Evolutionary conservation across 2,329 filamentous ascomycete species (phyloP).

Genomic region (Botryotinia narcissicola): DNA sequence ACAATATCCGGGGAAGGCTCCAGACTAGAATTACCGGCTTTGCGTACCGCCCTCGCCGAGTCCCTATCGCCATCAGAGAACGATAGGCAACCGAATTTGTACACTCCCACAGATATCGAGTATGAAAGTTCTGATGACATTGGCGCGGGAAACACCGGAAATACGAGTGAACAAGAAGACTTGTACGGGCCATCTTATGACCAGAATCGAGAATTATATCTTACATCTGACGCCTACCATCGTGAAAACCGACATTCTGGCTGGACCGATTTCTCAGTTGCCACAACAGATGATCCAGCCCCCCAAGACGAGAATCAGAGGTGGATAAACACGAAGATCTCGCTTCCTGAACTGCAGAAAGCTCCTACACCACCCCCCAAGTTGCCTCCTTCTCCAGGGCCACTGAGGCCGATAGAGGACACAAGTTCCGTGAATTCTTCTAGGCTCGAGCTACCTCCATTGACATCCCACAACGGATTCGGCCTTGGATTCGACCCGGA

Average conservation of each 20-base stretch:
- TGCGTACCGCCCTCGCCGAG: slow-evolving; percentile 32
- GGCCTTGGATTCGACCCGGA: slow-evolving; percentile 26
- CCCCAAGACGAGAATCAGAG: slow-evolving; percentile 24
- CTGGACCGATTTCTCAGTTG: slow-evolving; percentile 37
- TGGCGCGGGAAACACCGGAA: slow-evolving; percentile 22
- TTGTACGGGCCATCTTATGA: slow-evolving; percentile 27
- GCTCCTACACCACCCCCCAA: slow-evolving; percentile 45
- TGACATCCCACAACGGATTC: slow-evolving; percentile 32
- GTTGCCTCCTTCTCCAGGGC: slow-evolving; percentile 28
- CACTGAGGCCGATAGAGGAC: slow-evolving; percentile 22
- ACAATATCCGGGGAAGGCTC: slow-evolving; percentile 20
- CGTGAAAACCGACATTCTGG: slow-evolving; percentile 31
- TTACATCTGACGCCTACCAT: slow-evolving; percentile 26
- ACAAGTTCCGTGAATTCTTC: slow-evolving; percentile 20
- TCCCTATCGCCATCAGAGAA: slow-evolving; percentile 26
- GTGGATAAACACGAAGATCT: slow-evolving; percentile 20
- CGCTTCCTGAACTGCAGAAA: slow-evolving; percentile 36
- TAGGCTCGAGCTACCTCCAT: slow-evolving; percentile 29
- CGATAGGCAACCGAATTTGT: slow-evolving; percentile 29
- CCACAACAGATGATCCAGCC: slow-evolving; percentile 30
- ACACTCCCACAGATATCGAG: slow-evolving; percentile 37
- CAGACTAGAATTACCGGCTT: slow-evolving; percentile 29
- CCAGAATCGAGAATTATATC: slow-evolving; percentile 24
- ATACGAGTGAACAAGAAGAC: slow-evolving; percentile 24
- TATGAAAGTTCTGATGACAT: slow-evolving; percentile 37